phyloP scores from a whole-genome alignment of 2,329 filamentous ascomycete species.

The Rhynchosporium secalis region DNA sequence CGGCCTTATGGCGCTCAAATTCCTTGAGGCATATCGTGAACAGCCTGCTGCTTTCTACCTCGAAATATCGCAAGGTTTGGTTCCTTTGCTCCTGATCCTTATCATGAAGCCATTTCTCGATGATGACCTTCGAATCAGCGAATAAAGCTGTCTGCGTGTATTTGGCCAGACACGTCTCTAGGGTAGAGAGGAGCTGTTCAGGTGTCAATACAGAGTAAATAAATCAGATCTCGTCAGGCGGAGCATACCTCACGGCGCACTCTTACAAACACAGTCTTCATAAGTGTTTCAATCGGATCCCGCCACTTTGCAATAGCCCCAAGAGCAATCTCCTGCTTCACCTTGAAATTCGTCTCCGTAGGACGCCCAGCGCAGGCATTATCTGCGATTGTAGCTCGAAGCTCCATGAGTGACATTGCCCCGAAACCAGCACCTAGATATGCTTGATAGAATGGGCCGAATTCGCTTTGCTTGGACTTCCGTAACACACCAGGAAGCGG shows the following conservation, averaged over 20 bases:
- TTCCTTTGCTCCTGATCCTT: conserved; percentile 12
- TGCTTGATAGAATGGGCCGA: conserved; percentile 17
- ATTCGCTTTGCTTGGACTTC: conserved; percentile 2
- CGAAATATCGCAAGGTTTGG: conserved; percentile 16
- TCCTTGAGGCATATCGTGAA: conserved; percentile 37
- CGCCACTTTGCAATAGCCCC: conserved; percentile 57
- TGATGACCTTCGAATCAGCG: conserved; percentile 5
- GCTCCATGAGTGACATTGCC: conserved; percentile 39
- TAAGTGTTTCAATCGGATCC: conserved; percentile 48
- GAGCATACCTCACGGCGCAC: conserved; percentile 42
- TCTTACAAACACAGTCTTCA: conserved; percentile 48
- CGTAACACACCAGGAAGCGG: not conserved
- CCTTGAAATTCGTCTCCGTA: conserved; percentile 57
- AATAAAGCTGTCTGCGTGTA: conserved; percentile 26
- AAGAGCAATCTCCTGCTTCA: conserved; percentile 59
- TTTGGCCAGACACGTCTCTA: conserved; percentile 15
- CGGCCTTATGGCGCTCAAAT: conserved; percentile 47
- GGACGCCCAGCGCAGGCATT: conserved; percentile 59
- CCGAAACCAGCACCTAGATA: conserved; percentile 17
- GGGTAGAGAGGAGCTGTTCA: conserved; percentile 24
- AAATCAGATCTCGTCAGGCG: too few species aligned
- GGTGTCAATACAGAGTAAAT: conserved; percentile 10
- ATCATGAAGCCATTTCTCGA: conserved; percentile 22
- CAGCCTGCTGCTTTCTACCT: conserved; percentile 18
- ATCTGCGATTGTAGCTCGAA: conserved; percentile 55